A percentile compares a stretch with the other conserved stretches of the same genome.
These are phyloP conservation scores for Drosera spatulata DNA, from an alignment of 179 eudicot genomes.

Conservation along the genomic window DNA sequence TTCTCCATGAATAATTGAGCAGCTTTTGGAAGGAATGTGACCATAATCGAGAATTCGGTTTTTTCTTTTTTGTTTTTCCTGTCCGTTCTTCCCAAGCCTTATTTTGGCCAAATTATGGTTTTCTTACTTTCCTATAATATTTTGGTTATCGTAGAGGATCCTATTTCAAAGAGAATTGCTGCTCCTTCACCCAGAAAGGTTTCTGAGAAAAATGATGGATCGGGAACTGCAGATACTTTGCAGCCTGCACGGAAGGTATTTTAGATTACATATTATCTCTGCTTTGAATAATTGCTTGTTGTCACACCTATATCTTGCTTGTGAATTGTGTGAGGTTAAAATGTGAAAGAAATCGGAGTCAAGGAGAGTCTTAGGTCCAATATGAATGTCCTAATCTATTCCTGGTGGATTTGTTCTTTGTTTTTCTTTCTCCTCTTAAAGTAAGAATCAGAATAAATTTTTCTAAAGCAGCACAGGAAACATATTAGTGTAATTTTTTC, in stretches of 20 bases:
- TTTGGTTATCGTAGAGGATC: constrained; percentile 45
- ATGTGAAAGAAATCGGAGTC: background rate
- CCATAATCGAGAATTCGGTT: background rate
- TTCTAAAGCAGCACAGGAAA: too few relatives aligned
- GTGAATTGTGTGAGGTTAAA: too few relatives aligned
- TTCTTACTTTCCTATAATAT: constrained; percentile 1
- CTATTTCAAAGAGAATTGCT: constrained; percentile 51
- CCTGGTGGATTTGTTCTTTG: background rate
- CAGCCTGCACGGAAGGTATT: constrained; percentile 27
- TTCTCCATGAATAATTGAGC: too few relatives aligned
- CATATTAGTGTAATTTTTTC: too few relatives aligned
- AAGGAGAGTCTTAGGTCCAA: background rate
- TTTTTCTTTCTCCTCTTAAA: background rate
- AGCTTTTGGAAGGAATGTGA: too few relatives aligned
- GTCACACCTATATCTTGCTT: too few relatives aligned
- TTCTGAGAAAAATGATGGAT: constrained; percentile 25
- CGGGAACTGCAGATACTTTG: constrained; percentile 18
- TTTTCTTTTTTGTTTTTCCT: background rate
- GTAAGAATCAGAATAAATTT: background rate
- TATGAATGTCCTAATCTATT: background rate
- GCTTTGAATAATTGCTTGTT: background rate
- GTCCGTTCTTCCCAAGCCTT: background rate
- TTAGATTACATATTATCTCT: too few relatives aligned
- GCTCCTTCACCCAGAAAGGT: constrained; percentile 29
- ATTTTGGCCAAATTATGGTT: background rate